These are phyloP conservation scores for Arabidopsis thaliana DNA, from an alignment of 345 rosid genomes.

Conservation along the genomic window DNA sequence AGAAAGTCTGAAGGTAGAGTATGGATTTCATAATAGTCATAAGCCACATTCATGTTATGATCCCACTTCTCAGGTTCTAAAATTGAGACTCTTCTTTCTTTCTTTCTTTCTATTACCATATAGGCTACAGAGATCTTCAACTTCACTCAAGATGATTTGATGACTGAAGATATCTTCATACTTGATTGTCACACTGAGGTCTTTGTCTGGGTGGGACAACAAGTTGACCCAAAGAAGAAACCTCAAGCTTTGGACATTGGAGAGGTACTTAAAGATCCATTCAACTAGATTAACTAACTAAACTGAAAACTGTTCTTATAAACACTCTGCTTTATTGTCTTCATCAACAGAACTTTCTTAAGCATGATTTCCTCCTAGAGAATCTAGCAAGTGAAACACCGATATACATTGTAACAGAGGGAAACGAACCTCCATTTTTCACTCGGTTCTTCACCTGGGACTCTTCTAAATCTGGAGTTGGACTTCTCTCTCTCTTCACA, in stretches of 20 bases:
- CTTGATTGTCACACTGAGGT: conserved; percentile 86
- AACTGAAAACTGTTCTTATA: conserved; percentile 22
- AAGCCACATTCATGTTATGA: conserved; percentile 20
- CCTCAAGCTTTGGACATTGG: conserved; percentile 73
- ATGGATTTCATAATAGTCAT: neutral
- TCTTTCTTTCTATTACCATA: conserved; percentile 26
- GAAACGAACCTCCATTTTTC: conserved; percentile 93
- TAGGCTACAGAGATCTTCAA: conserved; percentile 91
- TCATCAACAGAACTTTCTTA: conserved; percentile 73
- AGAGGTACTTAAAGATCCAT: conserved; percentile 61
- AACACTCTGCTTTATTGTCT: conserved; percentile 22
- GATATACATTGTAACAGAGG: conserved; percentile 75
- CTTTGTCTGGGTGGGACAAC: conserved; percentile 96
- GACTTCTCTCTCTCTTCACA: conserved; percentile 25
- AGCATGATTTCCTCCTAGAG: conserved; percentile 76
- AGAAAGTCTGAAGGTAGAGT: conserved; percentile 80
- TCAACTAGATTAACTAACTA: neutral
- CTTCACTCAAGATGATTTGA: conserved; percentile 93
- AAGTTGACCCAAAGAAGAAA: conserved; percentile 80
- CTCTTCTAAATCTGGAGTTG: conserved; percentile 78
- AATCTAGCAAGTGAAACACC: conserved; percentile 75
- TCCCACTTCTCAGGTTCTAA: conserved; percentile 23
- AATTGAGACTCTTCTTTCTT: conserved; percentile 15
- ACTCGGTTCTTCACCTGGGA: conserved; percentile 97
- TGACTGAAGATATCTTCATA: conserved; percentile 97